Percentiles rank a stretch among this genome's conserved stretches.
These are phyloP conservation scores for Fraxinus latifolia DNA, from an alignment of 305 asterid species.

Conservation along the genomic window DNA sequence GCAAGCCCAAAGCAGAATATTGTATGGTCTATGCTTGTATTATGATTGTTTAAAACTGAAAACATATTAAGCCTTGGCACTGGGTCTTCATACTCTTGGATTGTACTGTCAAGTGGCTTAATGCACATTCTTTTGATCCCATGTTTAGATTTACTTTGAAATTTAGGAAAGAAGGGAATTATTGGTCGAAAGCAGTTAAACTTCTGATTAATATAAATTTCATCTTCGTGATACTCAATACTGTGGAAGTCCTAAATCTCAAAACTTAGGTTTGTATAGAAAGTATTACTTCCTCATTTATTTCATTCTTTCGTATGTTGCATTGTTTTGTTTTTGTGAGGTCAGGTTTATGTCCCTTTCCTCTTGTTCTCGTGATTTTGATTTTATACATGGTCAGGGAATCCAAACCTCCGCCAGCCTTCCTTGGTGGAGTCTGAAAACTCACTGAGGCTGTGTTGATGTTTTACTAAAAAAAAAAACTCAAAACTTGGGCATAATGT, in stretches of 20 bases:
- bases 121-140: not conserved
- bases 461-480: not conserved
- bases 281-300: not conserved
- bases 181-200: not conserved
- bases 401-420: not conserved
- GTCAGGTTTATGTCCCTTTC: not conserved
- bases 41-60: not conserved
- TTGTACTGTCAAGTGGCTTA: not conserved
- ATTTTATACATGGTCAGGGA: not conserved
- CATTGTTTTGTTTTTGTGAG: not conserved
- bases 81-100: not conserved
- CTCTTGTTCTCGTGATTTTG: not conserved
- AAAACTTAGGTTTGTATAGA: not conserved
- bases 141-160: not conserved
- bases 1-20: not conserved
- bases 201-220: not conserved
- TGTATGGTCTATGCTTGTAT: not conserved
- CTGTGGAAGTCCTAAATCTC: conserved; percentile 3
- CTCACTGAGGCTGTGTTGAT: not conserved
- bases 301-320: not conserved
- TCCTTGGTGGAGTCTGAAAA: not conserved
- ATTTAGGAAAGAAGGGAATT: not conserved
- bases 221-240: conserved; percentile 7
- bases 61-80: not conserved
- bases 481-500: not conserved